Base-by-base conservation (phyloP, 495 filamentous ascomycete species). In the Letharia lupina region DNA sequence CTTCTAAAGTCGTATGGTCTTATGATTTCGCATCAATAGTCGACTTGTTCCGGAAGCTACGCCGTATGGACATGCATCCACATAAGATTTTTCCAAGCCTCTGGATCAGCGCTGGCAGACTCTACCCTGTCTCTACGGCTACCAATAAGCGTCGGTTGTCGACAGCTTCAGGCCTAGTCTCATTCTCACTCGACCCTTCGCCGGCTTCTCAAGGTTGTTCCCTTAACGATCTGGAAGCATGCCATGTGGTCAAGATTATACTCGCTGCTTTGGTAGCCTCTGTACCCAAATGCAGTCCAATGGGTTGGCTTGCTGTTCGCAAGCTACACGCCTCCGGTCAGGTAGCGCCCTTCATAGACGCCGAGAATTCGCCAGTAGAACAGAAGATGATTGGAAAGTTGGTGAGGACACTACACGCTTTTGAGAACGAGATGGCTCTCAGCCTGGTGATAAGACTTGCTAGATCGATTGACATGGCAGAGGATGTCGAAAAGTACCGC, bases 391-490 rank as follows among this genome's bases (percentile, higher is more conserved):
- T 73, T 12, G 68, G 70, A n/a, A 50, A 75, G 39, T 69, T 81
- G 20, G 68, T 79, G 13, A 72, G 76, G 18, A 72, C 73, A 8
- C 77, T 81, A 3, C 81, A 89, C 67, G 76, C 76, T n/a, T 76
- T 88, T 3, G 86, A 88, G 65, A 77, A 88, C 69, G 85, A 88
- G 54, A 75, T 83, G 47, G 84, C 82, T 9, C 74, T 87, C 39
- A 78, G 83, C 39, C 71, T 89, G 44, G 76, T 84, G 42, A 78
- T 75, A 62, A 79, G 83, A 39, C 75, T 88, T 52, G 77, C 85
- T 18, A 77, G 77, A 60, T 85, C 81, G 40, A 74, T 88, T 39
- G 78, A 77, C 11, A 81, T 80, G 6, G 31, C 52, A 48, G 52
- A 41, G 54, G 33, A 57, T 39, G 12, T 16, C 13, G 54, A 57